Evolutionary conservation across 805 yeast species (phyloP), one percentile per base, ranked within the genome.

Genomic region (Huiozyma sinensis): DNA sequence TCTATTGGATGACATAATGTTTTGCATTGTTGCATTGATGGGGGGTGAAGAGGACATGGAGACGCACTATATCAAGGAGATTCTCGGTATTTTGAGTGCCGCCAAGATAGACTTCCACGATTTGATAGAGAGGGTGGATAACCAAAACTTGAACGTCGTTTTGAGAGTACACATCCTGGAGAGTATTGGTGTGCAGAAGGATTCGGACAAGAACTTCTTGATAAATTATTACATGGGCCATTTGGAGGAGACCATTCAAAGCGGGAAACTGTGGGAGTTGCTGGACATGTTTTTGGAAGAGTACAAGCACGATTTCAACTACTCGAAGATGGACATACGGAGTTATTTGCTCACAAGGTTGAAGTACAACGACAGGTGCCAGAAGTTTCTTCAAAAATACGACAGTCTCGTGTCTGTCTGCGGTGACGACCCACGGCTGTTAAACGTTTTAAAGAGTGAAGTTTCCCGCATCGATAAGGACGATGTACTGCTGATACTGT

Each of bases 131-230:
- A 51, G 43, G 28, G 36, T 50, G 6, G 45, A 40, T 10, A 32
- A 33, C 10, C 24, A 39, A 7, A 46, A 47, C 3, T 48, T 47
- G 13, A 48, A 49, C 12, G 39, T 53, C 13, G 40, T 35, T 6
- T 45, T 52, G 6, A 60, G 56, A 40, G 60, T 61, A 1, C 33
- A 45, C 1, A 36, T 60, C 6, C 44, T 60, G 5, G 64, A 61
- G 46, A 42, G 47, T 28, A 38, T 59, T 6, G 59, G 61, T 1
- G 41, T 53, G 1, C 36, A 43, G 12, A 47, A 50, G 33, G 30
- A 41, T 9, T 39, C 47, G n/a, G 63, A 61, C 39, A 51, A 44
- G 31, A 49, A 49, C 30, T 60, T 58, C 43, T 41, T 61, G 32
- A 27, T 54, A 3, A 48, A 54, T 10, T 59, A 53, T 43, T 61